A percentile compares a stretch with the other conserved stretches of the same genome.
Evolutionary conservation across 768 basidiomycete genomes (phyloP).

Genomic region (Suillus hirtellus): DNA sequence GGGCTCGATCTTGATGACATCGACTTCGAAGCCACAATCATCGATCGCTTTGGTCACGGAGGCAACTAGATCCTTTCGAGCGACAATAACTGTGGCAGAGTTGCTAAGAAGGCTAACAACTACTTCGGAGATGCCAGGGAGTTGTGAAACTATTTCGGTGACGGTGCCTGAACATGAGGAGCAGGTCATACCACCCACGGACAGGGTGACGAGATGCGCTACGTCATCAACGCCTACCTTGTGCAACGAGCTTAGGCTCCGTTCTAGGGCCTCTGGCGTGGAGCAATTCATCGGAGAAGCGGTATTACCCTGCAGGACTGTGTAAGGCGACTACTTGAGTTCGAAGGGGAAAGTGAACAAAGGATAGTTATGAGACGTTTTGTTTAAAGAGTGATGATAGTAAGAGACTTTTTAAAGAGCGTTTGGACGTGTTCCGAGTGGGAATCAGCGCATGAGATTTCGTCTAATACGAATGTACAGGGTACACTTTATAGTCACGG

Average conservation of each 20-base stretch:
- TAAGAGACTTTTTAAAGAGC: too few relatives aligned
- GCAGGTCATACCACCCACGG: slow-evolving; percentile 80
- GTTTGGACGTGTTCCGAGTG: too few relatives aligned
- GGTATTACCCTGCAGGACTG: slow-evolving; percentile 10
- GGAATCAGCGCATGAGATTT: too few relatives aligned
- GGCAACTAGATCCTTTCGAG: slow-evolving; percentile 33
- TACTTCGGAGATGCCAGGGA: slow-evolving; percentile 53
- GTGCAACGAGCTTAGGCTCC: background rate
- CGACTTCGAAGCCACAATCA: slow-evolving; percentile 48
- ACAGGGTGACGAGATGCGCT: slow-evolving; percentile 44
- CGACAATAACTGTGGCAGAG: slow-evolving; percentile 51
- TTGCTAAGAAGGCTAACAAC: slow-evolving; percentile 62
- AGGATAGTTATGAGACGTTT: too few relatives aligned
- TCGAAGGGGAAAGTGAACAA: too few relatives aligned
- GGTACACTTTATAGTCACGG: too few relatives aligned
- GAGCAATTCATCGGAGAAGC: background rate
- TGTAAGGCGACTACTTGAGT: too few relatives aligned
- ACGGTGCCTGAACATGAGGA: slow-evolving; percentile 63
- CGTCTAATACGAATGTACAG: too few relatives aligned
- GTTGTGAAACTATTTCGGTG: slow-evolving; percentile 45
- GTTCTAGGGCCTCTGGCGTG: background rate
- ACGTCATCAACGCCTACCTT: slow-evolving; percentile 9
- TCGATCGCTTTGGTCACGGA: slow-evolving; percentile 43
- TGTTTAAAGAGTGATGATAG: too few relatives aligned
- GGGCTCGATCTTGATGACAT: slow-evolving; percentile 38